phyloP scores from a whole-genome alignment of 148 eudicot genomes.

The Rhododendron henanense region DNA sequence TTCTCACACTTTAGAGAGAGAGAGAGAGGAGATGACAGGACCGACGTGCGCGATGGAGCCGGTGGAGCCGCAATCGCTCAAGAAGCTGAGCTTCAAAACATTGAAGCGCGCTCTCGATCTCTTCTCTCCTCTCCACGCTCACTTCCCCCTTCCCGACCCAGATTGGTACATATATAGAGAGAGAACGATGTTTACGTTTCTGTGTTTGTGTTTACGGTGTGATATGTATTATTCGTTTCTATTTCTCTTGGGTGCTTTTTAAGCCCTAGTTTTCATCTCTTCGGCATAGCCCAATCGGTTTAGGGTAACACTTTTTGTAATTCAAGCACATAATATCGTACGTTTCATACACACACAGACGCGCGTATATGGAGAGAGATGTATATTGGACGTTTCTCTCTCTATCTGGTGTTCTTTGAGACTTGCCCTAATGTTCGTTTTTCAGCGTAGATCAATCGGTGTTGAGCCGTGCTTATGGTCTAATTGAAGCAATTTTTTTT shows the following conservation, averaged over 20 bases:
- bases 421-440: conserved; percentile 22
- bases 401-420: neutral
- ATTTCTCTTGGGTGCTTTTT: neutral
- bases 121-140: conserved; percentile 72
- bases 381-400: neutral
- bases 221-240: neutral
- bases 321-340: neutral
- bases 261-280: neutral
- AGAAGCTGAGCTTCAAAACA: conserved; percentile 74
- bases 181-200: neutral
- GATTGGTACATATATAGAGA: conserved; percentile 35
- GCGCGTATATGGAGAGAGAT: too few species aligned
- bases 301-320: neutral
- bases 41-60: conserved; percentile 37
- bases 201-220: neutral
- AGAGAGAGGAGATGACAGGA: conserved; percentile 8
- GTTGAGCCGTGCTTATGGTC: neutral
- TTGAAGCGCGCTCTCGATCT: conserved; percentile 77
- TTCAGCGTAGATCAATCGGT: neutral
- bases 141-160: conserved; percentile 66
- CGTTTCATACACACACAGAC: too few species aligned
- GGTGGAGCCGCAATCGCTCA: conserved; percentile 80
- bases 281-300: neutral
- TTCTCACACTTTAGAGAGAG: too few species aligned
- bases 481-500: neutral